Percentiles rank a stretch among this genome's conserved stretches.
Evolutionary conservation across 805 yeast species (phyloP).

Genomic region (Yamadazyma phyllophila): DNA sequence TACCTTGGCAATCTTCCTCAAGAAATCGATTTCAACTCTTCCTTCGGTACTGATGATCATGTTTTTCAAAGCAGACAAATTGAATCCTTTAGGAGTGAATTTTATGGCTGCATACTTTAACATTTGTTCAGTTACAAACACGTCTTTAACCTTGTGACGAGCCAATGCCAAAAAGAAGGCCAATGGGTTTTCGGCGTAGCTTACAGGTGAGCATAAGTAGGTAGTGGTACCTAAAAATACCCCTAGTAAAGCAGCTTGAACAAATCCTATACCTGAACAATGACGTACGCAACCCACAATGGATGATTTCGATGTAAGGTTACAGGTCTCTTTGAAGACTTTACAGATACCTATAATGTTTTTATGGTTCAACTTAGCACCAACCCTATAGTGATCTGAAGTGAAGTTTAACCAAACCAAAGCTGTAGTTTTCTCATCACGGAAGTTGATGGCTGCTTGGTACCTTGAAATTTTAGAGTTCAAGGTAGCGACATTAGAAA

Average conservation of each 20-base stretch:
- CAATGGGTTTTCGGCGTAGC: conserved; percentile 71
- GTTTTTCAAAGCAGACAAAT: conserved; percentile 66
- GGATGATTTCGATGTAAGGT: conserved; percentile 67
- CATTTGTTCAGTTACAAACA: conserved; percentile 82
- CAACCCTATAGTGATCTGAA: conserved; percentile 66
- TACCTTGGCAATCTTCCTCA: conserved; percentile 55
- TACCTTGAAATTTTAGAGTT: conserved; percentile 43
- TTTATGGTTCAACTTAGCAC: conserved; percentile 56
- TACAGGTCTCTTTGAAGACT: conserved; percentile 88
- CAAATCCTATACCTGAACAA: conserved; percentile 80
- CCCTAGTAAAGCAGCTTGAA: conserved; percentile 82
- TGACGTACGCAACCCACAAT: conserved; percentile 86
- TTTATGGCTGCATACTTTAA: conserved; percentile 66
- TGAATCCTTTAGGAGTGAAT: conserved; percentile 59
- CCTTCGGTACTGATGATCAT: conserved; percentile 78
- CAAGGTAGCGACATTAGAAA: conserved; percentile 37
- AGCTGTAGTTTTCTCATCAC: conserved; percentile 47
- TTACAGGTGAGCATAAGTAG: conserved; percentile 71
- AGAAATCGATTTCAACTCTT: conserved; percentile 65
- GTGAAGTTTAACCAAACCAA: conserved; percentile 69
- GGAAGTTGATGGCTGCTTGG: conserved; percentile 38
- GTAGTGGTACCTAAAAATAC: conserved; percentile 86
- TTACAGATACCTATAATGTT: conserved; percentile 77
- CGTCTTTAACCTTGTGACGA: conserved; percentile 78
- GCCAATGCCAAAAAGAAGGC: conserved; percentile 69